phyloP scores from a whole-genome alignment of 1,284 basidiomycete species.

The Coniferiporia sulphurascens region DNA sequence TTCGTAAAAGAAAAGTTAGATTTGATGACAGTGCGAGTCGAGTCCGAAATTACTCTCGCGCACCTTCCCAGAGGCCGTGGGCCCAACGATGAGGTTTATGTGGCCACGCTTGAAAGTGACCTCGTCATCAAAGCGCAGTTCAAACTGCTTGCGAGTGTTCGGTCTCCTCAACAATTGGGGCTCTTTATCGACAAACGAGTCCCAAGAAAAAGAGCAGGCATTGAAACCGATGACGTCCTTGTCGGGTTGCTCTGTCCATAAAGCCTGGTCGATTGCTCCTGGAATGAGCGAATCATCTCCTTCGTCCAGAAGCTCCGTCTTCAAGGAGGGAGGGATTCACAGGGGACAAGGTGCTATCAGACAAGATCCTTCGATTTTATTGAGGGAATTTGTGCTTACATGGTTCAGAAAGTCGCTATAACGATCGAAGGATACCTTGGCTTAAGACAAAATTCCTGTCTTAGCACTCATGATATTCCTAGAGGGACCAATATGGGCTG shows the following conservation, averaged over 20 bases:
- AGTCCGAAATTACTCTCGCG: conserved; percentile 34
- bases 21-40: too few relatives aligned
- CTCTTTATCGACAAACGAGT: conserved; percentile 19
- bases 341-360: neutral
- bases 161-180: conserved; percentile 22
- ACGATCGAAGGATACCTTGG: conserved; percentile 39
- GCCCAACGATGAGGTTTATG: conserved; percentile 17
- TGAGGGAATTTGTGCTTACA: conserved; percentile 18
- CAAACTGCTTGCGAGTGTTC: conserved; percentile 36
- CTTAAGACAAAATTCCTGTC: too few relatives aligned
- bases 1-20: too few relatives aligned
- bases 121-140: conserved; percentile 43
- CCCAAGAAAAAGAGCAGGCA: conserved; percentile 41
- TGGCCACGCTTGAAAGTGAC: conserved; percentile 43
- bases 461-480: conserved; percentile 30
- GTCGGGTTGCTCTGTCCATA: conserved; percentile 24
- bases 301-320: conserved; percentile 51
- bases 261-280: conserved; percentile 20
- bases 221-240: conserved; percentile 5
- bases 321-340: neutral
- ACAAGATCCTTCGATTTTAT: neutral
- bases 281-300: conserved; percentile 33
- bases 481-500: conserved; percentile 15
- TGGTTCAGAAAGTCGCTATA: conserved; percentile 42
- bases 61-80: conserved; percentile 17